These are phyloP conservation scores for Corynascus novoguineensis DNA, from an alignment of 495 filamentous ascomycete genomes.

Conservation along the genomic window DNA sequence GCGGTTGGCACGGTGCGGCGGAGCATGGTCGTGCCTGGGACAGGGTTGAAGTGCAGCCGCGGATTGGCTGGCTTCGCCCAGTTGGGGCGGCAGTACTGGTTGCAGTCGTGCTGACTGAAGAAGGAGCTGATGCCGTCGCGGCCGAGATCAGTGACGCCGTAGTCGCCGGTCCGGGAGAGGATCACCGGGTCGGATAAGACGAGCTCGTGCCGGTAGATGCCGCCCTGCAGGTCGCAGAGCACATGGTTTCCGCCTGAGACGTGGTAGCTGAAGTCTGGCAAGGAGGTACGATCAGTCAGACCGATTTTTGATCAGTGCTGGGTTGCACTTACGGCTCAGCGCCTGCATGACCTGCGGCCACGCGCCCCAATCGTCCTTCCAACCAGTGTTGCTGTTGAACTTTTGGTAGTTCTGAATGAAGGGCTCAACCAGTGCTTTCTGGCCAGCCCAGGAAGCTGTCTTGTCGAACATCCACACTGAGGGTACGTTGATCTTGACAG, in stretches of 20 bases:
- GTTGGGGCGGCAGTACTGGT: conserved; percentile 4
- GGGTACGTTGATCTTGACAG: conserved; percentile 32
- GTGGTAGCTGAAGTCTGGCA: conserved; percentile 36
- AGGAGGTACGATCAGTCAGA: background rate
- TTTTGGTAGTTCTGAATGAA: conserved; percentile 38
- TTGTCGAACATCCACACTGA: conserved; percentile 22
- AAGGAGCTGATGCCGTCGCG: conserved; percentile 3
- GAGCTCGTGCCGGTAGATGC: conserved; percentile 28
- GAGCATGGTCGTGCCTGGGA: conserved; percentile 2
- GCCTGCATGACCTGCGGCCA: conserved; percentile 35
- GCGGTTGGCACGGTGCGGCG: conserved; percentile 1
- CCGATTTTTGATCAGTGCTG: background rate
- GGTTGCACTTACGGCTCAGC: background rate
- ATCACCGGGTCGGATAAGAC: conserved; percentile 36
- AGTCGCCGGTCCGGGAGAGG: conserved; percentile 26
- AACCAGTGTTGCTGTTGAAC: conserved; percentile 42
- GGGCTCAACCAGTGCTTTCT: conserved; percentile 25
- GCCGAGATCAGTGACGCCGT: conserved; percentile 19
- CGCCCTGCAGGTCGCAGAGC: conserved; percentile 39
- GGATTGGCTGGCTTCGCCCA: conserved; percentile 8
- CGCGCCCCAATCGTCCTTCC: conserved; percentile 18
- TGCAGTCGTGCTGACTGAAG: conserved; percentile 6
- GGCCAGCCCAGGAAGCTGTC: conserved; percentile 9
- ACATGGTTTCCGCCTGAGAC: conserved; percentile 32
- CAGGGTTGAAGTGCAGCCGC: conserved; percentile 4